Evolutionary conservation across 176 grass and related monocot species (phyloP).

Genomic region (Saccharum officinarum): DNA sequence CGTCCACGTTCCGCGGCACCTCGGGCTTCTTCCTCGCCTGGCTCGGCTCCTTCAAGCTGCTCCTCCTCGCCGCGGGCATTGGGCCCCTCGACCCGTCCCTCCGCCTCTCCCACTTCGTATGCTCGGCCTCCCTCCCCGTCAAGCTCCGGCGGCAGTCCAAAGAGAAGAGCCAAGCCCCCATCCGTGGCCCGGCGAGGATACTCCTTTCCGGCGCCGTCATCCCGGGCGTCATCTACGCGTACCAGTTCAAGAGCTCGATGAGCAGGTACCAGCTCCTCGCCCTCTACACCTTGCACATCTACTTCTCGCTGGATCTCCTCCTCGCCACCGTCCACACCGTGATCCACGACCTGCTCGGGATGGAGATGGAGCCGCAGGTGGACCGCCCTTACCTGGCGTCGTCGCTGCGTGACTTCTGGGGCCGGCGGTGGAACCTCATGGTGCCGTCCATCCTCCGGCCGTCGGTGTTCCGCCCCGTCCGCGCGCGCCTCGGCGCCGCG

Average conservation of each 20-base stretch:
- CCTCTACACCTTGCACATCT: slow-evolving; percentile 49
- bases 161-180: not conserved
- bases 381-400: slow-evolving; percentile 49
- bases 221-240: slow-evolving; percentile 35
- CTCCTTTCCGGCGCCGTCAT: slow-evolving; percentile 25
- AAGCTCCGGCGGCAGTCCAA: slow-evolving; percentile 20
- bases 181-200: not conserved
- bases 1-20: slow-evolving; percentile 47
- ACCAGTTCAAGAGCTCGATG: slow-evolving; percentile 43
- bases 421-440: slow-evolving; percentile 70
- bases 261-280: slow-evolving; percentile 40
- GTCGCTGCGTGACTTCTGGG: slow-evolving; percentile 63
- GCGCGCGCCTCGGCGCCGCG: slow-evolving; percentile 28
- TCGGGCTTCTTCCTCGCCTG: slow-evolving; percentile 58
- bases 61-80: slow-evolving; percentile 59
- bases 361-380: slow-evolving; percentile 72
- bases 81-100: slow-evolving; percentile 52
- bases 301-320: slow-evolving; percentile 53
- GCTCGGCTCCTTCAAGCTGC: slow-evolving; percentile 62
- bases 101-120: slow-evolving; percentile 45
- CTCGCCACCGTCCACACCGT: slow-evolving; percentile 10
- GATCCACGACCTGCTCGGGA: slow-evolving; percentile 40
- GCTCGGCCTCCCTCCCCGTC: slow-evolving; percentile 51
- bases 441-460: slow-evolving; percentile 62
- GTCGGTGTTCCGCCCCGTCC: slow-evolving; percentile 48